Conservation (phyloP, 345 rosid species). For the Draba incana region DNA sequence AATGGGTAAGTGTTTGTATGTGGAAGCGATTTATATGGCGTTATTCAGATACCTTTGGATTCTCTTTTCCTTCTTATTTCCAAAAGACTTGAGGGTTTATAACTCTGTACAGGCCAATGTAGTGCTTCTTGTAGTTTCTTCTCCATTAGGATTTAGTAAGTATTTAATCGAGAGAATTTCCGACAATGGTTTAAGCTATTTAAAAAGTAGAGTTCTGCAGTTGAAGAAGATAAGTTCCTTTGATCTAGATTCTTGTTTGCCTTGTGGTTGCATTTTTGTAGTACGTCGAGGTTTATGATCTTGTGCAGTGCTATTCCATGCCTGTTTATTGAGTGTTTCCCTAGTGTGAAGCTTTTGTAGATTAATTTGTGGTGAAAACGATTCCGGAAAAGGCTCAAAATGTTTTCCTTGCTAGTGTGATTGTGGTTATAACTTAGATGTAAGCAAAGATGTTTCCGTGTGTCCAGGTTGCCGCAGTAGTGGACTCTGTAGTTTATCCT, state of each 20-base stretch:
- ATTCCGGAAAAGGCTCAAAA: background rate
- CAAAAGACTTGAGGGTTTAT: background rate
- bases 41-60: slow-evolving; percentile 9
- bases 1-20: background rate
- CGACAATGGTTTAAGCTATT: too few species aligned
- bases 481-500: slow-evolving; percentile 13
- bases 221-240: background rate
- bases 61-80: background rate
- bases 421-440: background rate
- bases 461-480: slow-evolving; percentile 22
- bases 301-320: background rate
- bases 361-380: background rate
- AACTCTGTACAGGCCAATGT: background rate
- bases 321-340: background rate
- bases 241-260: background rate
- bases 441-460: slow-evolving; percentile 15
- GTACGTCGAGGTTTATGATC: background rate
- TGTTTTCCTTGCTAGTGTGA: background rate
- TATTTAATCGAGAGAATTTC: too few species aligned
- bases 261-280: too few species aligned
- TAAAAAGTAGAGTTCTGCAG: background rate
- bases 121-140: background rate
- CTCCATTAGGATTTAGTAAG: too few species aligned
- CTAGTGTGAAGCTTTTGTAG: background rate
- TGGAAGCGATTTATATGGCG: background rate